Conservation (phyloP, 75 land plant genomes). For the Sequoiadendron giganteum region DNA sequence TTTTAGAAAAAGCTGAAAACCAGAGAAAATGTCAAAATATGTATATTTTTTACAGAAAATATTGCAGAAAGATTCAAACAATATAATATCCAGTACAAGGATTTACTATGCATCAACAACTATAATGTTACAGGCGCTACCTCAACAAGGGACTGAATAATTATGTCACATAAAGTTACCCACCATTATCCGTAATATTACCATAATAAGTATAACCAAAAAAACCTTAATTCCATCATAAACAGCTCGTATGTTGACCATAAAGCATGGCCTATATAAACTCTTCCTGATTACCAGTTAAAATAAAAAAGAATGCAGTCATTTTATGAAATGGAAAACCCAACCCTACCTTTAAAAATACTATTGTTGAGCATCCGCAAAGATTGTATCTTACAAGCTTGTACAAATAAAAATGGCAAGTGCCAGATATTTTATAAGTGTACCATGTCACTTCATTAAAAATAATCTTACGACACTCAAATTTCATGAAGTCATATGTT, state of each 20-base stretch:
- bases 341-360: not conserved
- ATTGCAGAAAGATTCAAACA: not conserved
- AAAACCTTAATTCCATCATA: not conserved
- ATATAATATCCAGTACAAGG: not conserved
- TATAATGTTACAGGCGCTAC: not conserved
- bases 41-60: not conserved
- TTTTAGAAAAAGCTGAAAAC: not conserved
- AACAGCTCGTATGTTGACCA: not conserved
- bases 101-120: not conserved
- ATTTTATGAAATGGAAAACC: not conserved
- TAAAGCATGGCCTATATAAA: not conserved
- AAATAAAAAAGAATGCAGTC: not conserved
- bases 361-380: not conserved
- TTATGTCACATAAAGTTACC: not conserved
- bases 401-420: not conserved
- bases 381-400: not conserved
- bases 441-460: not conserved
- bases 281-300: not conserved
- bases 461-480: not conserved
- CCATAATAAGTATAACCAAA: not conserved
- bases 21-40: not conserved
- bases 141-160: not conserved
- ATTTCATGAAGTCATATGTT: not conserved
- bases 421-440: not conserved
- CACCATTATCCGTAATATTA: not conserved